Base-by-base conservation (phyloP, 2,329 filamentous ascomycete species). In the Thielaviopsis musarum region DNA sequence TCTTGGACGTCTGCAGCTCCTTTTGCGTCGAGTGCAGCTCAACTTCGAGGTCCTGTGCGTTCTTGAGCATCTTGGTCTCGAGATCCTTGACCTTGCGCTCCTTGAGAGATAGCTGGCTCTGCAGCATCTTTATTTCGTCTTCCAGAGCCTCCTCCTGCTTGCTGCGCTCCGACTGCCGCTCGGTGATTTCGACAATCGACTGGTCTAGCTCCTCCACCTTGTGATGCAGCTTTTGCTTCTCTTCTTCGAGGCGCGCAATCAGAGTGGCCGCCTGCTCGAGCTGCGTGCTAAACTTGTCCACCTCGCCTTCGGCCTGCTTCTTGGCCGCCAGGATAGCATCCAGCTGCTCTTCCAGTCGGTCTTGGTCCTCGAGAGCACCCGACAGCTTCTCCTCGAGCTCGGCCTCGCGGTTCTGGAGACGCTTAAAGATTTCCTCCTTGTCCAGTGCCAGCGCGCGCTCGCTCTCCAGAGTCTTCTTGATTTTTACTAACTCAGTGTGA, bases 401-500 rank as follows among this genome's bases (percentile, higher is more conserved):
- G 12, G 83, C 79, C 71, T 98, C 93, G n/a, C 93, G 86, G 58
- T 85, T 75, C 68, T 96, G 93, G 22, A 98, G 77, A n/a, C 94
- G 83, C 69, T 91, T 94, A 76, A 97, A 98, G 62, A 99, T 98
- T 67, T 98, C 93, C 69, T 99, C 94, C 69, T 98, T 98, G 71
- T 99, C 93, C 5, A 98, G 75, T 0, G 93, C 93, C 51, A 98
- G 77, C n/a, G 91, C 88, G 56, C 93, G 83, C 71, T 98, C 94
- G 64, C 91, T 95, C 70, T 98, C 94, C 1, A 99, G 77, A 0
- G 88, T 95, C 66, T 97, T 89, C 69, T 96, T 91, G 54, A 97
- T 88, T 34, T 87, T 84, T 65, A 91, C 81, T 66, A 96, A 85
- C 67, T 98, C 93, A 15, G 84, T 77, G 65, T 97, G 87, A 1